Evolutionary conservation across 345 rosid species (phyloP).

Genomic region (Rubroshorea leprosula): DNA sequence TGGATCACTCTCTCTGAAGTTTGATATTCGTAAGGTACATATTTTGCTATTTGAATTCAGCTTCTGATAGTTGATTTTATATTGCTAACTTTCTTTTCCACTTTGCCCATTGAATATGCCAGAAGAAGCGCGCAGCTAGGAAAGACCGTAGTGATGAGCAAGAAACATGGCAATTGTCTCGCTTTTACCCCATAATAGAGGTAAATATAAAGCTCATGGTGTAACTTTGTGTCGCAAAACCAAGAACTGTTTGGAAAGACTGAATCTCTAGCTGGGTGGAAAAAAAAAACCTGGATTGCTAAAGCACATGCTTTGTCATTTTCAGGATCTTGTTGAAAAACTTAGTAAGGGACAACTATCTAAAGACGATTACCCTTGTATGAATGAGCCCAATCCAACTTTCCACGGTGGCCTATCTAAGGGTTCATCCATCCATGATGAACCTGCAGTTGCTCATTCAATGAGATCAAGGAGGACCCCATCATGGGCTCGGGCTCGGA

Average conservation of each 20-base stretch:
- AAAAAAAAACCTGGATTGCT: too few species aligned
- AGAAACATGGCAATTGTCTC: slow-evolving; percentile 85
- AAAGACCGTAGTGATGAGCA: slow-evolving; percentile 73
- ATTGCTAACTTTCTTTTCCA: slow-evolving; percentile 12
- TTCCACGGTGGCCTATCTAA: slow-evolving; percentile 62
- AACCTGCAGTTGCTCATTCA: slow-evolving; percentile 67
- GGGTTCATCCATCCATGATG: slow-evolving; percentile 35
- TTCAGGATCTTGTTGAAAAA: too few species aligned
- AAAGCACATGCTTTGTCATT: too few species aligned
- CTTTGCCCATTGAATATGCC: slow-evolving; percentile 27
- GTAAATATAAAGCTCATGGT: slow-evolving; percentile 24
- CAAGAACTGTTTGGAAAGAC: too few species aligned
- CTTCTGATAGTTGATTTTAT: slow-evolving; percentile 10
- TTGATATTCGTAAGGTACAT: slow-evolving; percentile 86
- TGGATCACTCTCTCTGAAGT: slow-evolving; percentile 72
- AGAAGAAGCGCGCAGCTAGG: slow-evolving; percentile 89
- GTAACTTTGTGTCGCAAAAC: not conserved
- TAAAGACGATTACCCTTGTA: slow-evolving; percentile 59
- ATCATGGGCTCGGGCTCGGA: slow-evolving; percentile 59
- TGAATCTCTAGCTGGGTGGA: too few species aligned
- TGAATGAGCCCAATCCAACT: slow-evolving; percentile 84
- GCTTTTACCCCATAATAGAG: slow-evolving; percentile 97
- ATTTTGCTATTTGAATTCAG: slow-evolving; percentile 9
- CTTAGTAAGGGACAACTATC: too few species aligned
- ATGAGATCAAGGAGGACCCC: slow-evolving; percentile 91